Evolutionary conservation across 1,139 yeast species (phyloP).

Genomic region (Pneumocystis wakefieldiae): DNA sequence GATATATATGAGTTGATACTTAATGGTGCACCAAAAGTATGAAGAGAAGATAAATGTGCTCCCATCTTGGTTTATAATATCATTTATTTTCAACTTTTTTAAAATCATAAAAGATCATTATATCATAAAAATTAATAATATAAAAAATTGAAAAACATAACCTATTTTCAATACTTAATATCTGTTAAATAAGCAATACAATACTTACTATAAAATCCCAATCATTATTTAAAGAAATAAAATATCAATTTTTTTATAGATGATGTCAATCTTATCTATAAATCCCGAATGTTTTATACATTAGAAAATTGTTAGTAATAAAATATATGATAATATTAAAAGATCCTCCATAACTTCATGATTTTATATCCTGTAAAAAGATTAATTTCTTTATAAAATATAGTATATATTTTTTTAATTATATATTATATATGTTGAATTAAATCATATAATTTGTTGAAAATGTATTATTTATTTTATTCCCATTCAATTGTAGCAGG

Average conservation of each 20-base stretch:
- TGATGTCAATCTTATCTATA: no score
- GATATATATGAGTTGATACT: constrained; percentile 82
- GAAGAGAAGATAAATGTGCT: constrained; percentile 63
- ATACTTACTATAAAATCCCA: no score
- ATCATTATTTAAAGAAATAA: no score
- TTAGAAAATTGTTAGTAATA: no score
- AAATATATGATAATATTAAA: no score
- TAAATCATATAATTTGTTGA: background rate
- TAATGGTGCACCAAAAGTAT: constrained; percentile 85
- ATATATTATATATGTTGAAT: background rate
- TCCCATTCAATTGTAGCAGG: constrained; percentile 3
- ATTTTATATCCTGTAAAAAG: no score
- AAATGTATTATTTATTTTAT: background rate
- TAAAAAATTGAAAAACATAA: no score
- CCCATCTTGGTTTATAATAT: constrained; percentile 41
- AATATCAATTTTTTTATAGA: no score
- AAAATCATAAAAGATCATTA: background rate
- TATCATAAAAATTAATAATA: background rate
- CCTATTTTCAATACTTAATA: background rate
- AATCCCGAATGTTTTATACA: no score
- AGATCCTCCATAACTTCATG: no score
- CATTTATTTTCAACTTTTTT: background rate
- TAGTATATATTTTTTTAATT: background rate
- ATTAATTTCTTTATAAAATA: no score
- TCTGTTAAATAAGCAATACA: no score